Percentiles rank a stretch among this genome's conserved stretches.
Conservation (phyloP, 2,329 filamentous ascomycete genomes). For the Acarospora socialis region DNA sequence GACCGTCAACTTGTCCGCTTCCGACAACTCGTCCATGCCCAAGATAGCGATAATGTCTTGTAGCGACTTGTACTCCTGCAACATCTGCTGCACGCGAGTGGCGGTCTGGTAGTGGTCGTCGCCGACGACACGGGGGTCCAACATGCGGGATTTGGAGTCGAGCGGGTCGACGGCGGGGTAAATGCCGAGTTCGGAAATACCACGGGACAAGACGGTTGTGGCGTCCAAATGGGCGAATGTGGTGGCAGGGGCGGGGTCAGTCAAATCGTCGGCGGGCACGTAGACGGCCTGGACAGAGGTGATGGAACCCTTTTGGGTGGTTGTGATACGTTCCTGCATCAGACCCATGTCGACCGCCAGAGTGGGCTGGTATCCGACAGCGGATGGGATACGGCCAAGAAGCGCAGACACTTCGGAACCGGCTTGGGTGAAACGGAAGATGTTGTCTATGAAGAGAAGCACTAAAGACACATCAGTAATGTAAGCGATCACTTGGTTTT, state of each 20-base stretch:
- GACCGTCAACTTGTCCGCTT: slow-evolving; percentile 98
- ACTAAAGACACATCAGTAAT: slow-evolving; percentile 35
- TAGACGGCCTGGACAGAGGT: slow-evolving; percentile 99
- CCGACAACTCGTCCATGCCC: slow-evolving; percentile 99
- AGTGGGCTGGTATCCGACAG: slow-evolving; percentile 99
- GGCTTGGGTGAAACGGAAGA: slow-evolving; percentile 99
- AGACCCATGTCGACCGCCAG: slow-evolving; percentile 97
- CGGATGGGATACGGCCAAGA: slow-evolving; percentile 98
- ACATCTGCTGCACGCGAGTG: slow-evolving; percentile 93
- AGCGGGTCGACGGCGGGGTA: slow-evolving; percentile 99
- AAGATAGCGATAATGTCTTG: slow-evolving; percentile 99
- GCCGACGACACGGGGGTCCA: slow-evolving; percentile 96
- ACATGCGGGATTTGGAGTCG: slow-evolving; percentile 98
- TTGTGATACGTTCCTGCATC: slow-evolving; percentile 99
- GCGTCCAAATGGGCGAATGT: slow-evolving; percentile 99
- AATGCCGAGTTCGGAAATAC: slow-evolving; percentile 99
- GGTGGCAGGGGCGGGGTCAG: slow-evolving; percentile 96
- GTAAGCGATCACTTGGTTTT: slow-evolving; percentile 16
- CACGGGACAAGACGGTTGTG: slow-evolving; percentile 99
- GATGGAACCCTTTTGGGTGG: slow-evolving; percentile 98
- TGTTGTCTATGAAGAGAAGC: slow-evolving; percentile 99
- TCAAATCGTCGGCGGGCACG: slow-evolving; percentile 99
- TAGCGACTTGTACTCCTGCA: slow-evolving; percentile 99
- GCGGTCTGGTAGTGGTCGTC: slow-evolving; percentile 95
- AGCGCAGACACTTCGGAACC: slow-evolving; percentile 99